These are phyloP conservation scores for Aristolochia fimbriata DNA, from an alignment of 164 flowering plant species.

Conservation along the genomic window DNA sequence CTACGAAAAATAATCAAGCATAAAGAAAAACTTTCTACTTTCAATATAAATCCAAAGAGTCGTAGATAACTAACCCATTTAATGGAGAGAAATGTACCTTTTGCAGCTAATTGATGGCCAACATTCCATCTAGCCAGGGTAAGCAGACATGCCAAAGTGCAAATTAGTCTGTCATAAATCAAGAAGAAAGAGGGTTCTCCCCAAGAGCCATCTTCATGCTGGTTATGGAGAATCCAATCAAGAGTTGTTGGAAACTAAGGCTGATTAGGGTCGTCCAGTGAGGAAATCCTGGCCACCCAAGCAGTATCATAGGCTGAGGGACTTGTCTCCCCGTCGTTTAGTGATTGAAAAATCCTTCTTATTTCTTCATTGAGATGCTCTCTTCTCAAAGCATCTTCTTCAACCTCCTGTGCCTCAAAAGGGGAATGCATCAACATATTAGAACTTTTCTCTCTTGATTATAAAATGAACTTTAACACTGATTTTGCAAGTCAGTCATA, in stretches of 20 bases:
- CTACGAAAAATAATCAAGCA: too few species aligned
- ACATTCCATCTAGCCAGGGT: neutral
- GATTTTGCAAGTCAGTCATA: too few species aligned
- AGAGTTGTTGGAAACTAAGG: conserved; percentile 8
- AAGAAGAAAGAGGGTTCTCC: conserved; percentile 5
- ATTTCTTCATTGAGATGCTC: conserved; percentile 1
- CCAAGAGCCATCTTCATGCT: conserved; percentile 9
- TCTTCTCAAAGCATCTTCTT: neutral
- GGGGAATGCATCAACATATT: too few species aligned
- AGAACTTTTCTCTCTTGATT: too few species aligned
- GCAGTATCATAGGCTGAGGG: conserved; percentile 10
- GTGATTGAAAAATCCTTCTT: neutral
- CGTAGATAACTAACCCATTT: too few species aligned
- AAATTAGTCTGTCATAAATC: conserved; percentile 1
- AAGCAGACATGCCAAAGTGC: conserved; percentile 8
- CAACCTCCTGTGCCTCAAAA: too few species aligned
- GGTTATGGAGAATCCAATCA: conserved; percentile 5
- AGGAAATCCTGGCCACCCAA: conserved; percentile 4
- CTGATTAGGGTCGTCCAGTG: too few species aligned
- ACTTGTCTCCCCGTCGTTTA: conserved; percentile 4
- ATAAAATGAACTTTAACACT: too few species aligned
- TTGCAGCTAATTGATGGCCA: neutral
- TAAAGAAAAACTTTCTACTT: too few species aligned
- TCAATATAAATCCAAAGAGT: too few species aligned
- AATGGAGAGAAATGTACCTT: conserved; percentile 2